Percentiles rank a stretch among this genome's conserved stretches.
phyloP scores from a whole-genome alignment of 179 eudicot genomes.

The Heliamphora pulchella region DNA sequence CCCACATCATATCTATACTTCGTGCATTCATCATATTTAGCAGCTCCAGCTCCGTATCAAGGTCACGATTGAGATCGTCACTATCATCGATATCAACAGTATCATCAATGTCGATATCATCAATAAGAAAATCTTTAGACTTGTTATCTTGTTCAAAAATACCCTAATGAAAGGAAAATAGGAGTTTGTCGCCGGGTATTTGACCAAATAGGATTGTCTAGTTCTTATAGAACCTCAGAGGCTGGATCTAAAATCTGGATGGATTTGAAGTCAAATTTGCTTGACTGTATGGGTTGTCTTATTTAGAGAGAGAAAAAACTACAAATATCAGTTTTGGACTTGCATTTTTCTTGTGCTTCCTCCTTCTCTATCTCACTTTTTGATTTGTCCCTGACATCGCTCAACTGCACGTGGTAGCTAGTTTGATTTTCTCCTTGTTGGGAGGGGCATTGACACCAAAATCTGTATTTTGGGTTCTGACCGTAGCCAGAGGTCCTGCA shows the following conservation, averaged over 20 bases:
- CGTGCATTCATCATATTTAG: no score
- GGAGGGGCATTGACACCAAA: neutral
- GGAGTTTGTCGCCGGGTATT: no score
- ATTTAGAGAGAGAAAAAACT: neutral
- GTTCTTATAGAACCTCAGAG: neutral
- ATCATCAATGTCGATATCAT: no score
- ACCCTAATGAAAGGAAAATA: no score
- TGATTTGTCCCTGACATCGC: neutral
- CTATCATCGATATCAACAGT: no score
- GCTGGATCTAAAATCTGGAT: neutral
- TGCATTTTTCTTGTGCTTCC: neutral
- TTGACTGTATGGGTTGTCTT: neutral
- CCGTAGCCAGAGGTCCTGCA: neutral
- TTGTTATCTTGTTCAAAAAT: no score
- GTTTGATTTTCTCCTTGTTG: neutral
- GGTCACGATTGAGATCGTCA: no score
- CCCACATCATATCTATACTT: no score
- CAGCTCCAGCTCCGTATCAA: no score
- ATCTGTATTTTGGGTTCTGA: neutral
- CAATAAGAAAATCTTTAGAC: no score
- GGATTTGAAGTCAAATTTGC: neutral
- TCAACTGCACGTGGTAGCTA: neutral
- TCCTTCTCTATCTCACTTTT: neutral
- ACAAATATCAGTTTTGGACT: neutral
- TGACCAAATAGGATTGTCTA: no score